Conservation (phyloP, 805 yeast genomes). For the Ogataea polymorpha region DNA sequence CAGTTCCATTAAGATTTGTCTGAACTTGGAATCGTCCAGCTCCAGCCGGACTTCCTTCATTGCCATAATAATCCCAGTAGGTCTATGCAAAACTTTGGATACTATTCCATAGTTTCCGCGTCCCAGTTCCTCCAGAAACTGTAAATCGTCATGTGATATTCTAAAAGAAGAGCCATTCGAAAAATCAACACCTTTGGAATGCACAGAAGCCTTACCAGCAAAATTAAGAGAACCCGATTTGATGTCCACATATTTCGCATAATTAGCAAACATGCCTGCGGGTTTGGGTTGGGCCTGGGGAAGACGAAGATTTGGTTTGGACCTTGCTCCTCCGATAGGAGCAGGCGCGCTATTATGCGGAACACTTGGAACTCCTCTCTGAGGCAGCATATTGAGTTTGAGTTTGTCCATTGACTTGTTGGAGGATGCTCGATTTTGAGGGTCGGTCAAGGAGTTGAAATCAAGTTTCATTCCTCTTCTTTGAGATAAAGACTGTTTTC, state of each 20-base stretch:
- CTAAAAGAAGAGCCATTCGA: constrained; percentile 83
- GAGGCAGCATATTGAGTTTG: constrained; percentile 25
- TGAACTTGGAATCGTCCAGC: constrained; percentile 87
- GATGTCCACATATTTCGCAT: constrained; percentile 84
- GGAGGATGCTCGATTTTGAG: neutral
- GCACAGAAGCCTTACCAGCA: constrained; percentile 89
- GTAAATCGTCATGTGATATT: constrained; percentile 80
- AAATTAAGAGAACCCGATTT: constrained; percentile 90
- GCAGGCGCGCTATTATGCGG: constrained; percentile 21
- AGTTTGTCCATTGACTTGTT: constrained; percentile 17
- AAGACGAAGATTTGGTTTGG: constrained; percentile 23
- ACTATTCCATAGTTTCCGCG: constrained; percentile 97
- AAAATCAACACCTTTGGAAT: constrained; percentile 89
- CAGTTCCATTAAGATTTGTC: constrained; percentile 93
- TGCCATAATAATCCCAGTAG: constrained; percentile 91
- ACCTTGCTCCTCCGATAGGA: constrained; percentile 1
- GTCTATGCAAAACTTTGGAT: constrained; percentile 86
- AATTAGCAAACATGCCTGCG: constrained; percentile 73
- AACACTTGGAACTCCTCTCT: constrained; percentile 24
- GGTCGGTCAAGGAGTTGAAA: constrained; percentile 24
- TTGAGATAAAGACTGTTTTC: constrained; percentile 47
- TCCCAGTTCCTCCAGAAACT: constrained; percentile 84
- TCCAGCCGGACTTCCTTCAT: constrained; percentile 95
- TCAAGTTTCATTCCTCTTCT: constrained; percentile 54
- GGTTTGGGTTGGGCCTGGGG: constrained; percentile 32